Percentiles rank a stretch among this genome's conserved stretches.
Conservation (phyloP, 1,139 yeast species). For the Candida neerlandica region DNA sequence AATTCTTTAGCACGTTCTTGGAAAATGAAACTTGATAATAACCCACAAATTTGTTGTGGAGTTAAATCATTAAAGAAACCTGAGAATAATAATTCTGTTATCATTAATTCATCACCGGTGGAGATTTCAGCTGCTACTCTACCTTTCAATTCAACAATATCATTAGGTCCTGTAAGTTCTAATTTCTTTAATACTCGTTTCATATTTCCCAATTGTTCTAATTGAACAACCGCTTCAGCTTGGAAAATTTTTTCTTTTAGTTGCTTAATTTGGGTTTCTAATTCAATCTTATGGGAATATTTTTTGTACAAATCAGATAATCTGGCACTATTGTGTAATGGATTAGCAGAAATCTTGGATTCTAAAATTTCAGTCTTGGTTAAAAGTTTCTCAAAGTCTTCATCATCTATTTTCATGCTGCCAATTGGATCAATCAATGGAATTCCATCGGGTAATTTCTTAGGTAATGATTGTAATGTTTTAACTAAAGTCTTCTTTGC, state of each 20-base stretch:
- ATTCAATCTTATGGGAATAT: slow-evolving; percentile 64
- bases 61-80: slow-evolving; percentile 89
- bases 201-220: slow-evolving; percentile 91
- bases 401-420: slow-evolving; percentile 88
- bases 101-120: slow-evolving; percentile 86
- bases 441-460: slow-evolving; percentile 85
- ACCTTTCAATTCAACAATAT: slow-evolving; percentile 92
- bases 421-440: slow-evolving; percentile 88
- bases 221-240: slow-evolving; percentile 88
- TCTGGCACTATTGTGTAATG: slow-evolving; percentile 67
- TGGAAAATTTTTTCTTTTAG: slow-evolving; percentile 69
- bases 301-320: slow-evolving; percentile 62
- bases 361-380: slow-evolving; percentile 83
- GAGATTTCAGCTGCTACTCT: slow-evolving; percentile 95
- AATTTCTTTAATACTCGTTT: slow-evolving; percentile 82
- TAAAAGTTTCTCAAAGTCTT: slow-evolving; percentile 67
- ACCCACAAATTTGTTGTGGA: slow-evolving; percentile 90
- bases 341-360: slow-evolving; percentile 68
- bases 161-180: slow-evolving; percentile 82
- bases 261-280: slow-evolving; percentile 61
- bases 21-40: slow-evolving; percentile 92
- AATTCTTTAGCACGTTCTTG: slow-evolving; percentile 92
- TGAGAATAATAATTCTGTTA: slow-evolving; percentile 90
- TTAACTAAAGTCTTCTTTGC: slow-evolving; percentile 76
- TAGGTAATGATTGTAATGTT: slow-evolving; percentile 75